Evolutionary conservation across 352 stramenopile species (phyloP), one percentile per base, ranked within the genome.

Genomic region (Aphanomyces cochlioides): DNA sequence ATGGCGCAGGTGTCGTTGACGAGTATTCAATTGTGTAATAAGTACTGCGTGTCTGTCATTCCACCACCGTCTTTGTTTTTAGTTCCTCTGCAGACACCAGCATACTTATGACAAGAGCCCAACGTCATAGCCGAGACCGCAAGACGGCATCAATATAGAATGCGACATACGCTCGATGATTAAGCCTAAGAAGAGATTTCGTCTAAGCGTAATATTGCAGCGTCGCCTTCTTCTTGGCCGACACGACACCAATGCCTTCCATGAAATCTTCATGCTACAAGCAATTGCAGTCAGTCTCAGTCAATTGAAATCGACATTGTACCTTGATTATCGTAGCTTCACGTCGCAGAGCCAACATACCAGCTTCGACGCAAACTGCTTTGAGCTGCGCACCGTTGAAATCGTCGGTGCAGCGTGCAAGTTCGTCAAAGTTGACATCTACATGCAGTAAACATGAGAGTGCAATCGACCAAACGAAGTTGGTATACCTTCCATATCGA

Each of bases 341-440:
- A 54, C 93, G 84, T 76, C 97, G 85, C 65, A 99, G 81, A 34
- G 97, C 97, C 50, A 99, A 78, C 96, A 99, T 99, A 68, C 97
- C 97, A 41, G 97, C 96, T 78, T 99, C 97, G 28, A 99, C 96
- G 73, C 96, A 99, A n/a, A 99, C 95, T 48, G 97, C 97, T 80
- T 99, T 99, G 21, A 99, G 76, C 77, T 99, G 96, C 34, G 97
- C 97, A 38, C 97, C 97, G 81, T 99, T 99, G 69, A 99, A 99
- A 79, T 99, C 97, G 74, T 99, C 97, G 77, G 95, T 99, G 73
- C 83, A 98, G 45, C 97, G 85, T 40, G 96, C 94, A 38, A 99
- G 80, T 77, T 99, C 97, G 69, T 99, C 96, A 77, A 98, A 99
- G 73, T 99, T 99, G 38, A 98, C 97, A 67, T 92, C 84, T 90